Conservation (phyloP, 352 stramenopile species). For the Lagenidium giganteum region DNA sequence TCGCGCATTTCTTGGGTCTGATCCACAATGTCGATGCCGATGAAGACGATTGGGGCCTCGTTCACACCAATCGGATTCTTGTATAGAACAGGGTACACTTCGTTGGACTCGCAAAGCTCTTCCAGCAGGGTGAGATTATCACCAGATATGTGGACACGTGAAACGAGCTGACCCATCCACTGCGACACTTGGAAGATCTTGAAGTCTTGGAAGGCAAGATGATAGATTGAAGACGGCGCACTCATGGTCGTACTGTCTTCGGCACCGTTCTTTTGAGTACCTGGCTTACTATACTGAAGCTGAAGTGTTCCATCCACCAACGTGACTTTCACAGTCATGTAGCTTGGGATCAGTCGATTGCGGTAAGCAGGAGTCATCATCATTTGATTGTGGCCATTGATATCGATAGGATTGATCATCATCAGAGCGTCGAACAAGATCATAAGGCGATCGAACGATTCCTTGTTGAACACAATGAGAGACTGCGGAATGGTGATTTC, state of each 20-base stretch:
- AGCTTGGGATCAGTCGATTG: constrained; percentile 60
- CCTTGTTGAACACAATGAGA: constrained; percentile 52
- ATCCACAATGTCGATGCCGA: constrained; percentile 72
- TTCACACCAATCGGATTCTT: constrained; percentile 74
- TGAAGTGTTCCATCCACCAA: constrained; percentile 56
- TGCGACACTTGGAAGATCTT: constrained; percentile 84
- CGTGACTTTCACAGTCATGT: constrained; percentile 68
- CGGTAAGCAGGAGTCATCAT: constrained; percentile 39
- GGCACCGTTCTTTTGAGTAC: constrained; percentile 3
- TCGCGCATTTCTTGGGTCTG: constrained; percentile 86
- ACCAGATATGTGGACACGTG: constrained; percentile 60
- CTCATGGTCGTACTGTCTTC: not conserved
- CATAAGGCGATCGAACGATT: constrained; percentile 72
- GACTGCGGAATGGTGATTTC: constrained; percentile 55
- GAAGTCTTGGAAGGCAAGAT: constrained; percentile 72
- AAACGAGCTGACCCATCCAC: constrained; percentile 81
- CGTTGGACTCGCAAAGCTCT: constrained; percentile 39
- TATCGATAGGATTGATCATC: constrained; percentile 85
- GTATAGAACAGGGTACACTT: constrained; percentile 66
- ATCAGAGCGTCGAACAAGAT: constrained; percentile 79
- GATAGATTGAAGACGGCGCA: constrained; percentile 49
- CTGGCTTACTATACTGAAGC: constrained; percentile 43
- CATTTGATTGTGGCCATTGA: constrained; percentile 77
- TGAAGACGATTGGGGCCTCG: constrained; percentile 70
- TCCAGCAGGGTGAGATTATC: constrained; percentile 76